phyloP scores from a whole-genome alignment of 2,329 filamentous ascomycete species.

The Beauveria bassiana region DNA sequence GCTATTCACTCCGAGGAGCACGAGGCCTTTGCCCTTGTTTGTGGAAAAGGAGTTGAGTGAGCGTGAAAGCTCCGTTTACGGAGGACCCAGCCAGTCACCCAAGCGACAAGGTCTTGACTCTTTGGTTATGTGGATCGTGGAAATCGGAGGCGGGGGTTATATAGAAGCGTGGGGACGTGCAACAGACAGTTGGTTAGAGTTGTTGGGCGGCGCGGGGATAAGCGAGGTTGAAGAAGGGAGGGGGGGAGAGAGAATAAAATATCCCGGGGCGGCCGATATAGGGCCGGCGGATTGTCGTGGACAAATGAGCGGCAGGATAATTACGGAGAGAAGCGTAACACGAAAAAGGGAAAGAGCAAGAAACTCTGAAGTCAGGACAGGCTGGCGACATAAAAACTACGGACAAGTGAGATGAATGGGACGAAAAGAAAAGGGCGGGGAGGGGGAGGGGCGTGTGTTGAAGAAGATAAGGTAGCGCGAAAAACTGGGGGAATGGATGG shows the following conservation, averaged over 20 bases:
- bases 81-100: not conserved
- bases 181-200: not conserved
- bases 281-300: slow-evolving; percentile 12
- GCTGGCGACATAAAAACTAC: not conserved
- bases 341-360: not conserved
- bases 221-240: not conserved
- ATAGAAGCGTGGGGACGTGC: not conserved
- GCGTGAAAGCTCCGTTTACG: slow-evolving; percentile 5
- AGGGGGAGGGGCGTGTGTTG: not conserved
- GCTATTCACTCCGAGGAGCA: not conserved
- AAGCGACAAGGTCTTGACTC: not conserved
- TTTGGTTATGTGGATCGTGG: not conserved
- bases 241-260: not conserved
- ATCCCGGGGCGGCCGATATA: slow-evolving; percentile 4
- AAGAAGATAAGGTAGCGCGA: slow-evolving; percentile 6
- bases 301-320: slow-evolving; percentile 7
- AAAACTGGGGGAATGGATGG: not conserved
- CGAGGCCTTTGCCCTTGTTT: not conserved
- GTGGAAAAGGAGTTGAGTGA: not conserved
- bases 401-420: not conserved
- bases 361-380: not conserved
- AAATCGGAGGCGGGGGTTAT: slow-evolving; percentile 3
- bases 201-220: not conserved
- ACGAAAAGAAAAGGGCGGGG: not conserved
- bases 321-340: slow-evolving; percentile 6